phyloP scores from a whole-genome alignment of 371 early-diverging fungal species.

The Mucor saturninus region DNA sequence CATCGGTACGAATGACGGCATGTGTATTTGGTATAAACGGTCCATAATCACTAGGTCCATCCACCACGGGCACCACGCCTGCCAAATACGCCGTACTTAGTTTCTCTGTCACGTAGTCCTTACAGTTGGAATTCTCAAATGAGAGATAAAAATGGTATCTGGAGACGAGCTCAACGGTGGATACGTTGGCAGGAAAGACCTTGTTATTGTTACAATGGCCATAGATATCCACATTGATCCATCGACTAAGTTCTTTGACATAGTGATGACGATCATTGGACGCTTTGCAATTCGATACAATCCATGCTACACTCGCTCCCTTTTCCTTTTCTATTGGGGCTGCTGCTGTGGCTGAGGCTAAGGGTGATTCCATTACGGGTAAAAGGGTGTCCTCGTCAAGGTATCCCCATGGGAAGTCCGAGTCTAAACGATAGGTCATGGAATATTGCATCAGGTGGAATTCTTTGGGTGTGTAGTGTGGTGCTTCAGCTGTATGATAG shows the following conservation, averaged over 20 bases:
- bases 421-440: conserved; percentile 20
- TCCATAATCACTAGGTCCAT: conserved; percentile 21
- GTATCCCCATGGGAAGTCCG: conserved; percentile 24
- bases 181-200: background rate
- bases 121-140: conserved; percentile 17
- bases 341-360: background rate
- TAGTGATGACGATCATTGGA: conserved; percentile 17
- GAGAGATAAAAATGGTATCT: conserved; percentile 17
- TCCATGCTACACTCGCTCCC: conserved; percentile 12
- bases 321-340: background rate
- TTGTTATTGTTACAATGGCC: conserved; percentile 15
- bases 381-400: background rate
- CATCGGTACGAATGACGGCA: conserved; percentile 13
- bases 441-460: conserved; percentile 19
- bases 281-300: conserved; percentile 20
- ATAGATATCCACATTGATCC: conserved; percentile 18
- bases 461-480: background rate
- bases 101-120: conserved; percentile 22
- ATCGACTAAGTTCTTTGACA: conserved; percentile 10
- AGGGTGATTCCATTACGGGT: background rate
- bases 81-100: conserved; percentile 13
- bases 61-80: conserved; percentile 15
- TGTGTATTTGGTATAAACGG: conserved; percentile 19
- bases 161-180: conserved; percentile 8
- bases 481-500: conserved; percentile 19